phyloP scores from a whole-genome alignment of 164 flowering plant genomes.

The Hamamelis virginiana region DNA sequence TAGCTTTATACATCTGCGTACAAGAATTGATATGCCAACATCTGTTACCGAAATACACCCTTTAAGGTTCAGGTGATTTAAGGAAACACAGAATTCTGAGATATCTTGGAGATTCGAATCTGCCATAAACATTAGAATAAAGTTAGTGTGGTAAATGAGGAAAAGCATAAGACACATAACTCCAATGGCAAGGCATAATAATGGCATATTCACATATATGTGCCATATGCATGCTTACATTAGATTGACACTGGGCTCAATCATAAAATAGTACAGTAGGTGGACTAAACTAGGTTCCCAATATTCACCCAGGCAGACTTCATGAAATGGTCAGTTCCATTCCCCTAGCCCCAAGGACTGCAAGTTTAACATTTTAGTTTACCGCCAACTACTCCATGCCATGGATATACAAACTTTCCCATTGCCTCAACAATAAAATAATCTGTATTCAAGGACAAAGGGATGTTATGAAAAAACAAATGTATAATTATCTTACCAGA shows the following conservation, averaged over 20 bases:
- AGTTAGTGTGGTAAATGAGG: constrained; percentile 7
- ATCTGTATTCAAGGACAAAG: not conserved
- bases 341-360: not conserved
- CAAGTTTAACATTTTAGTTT: not conserved
- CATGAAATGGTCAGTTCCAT: not conserved
- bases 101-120: constrained; percentile 57
- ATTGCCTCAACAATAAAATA: not conserved
- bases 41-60: constrained; percentile 71
- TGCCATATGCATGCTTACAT: not conserved
- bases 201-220: not conserved
- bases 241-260: not conserved
- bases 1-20: constrained; percentile 41
- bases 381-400: not conserved
- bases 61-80: constrained; percentile 55
- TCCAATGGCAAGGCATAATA: not conserved
- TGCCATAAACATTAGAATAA: constrained; percentile 27
- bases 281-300: not conserved
- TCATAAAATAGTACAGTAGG: not conserved
- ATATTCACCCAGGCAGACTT: not conserved
- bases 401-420: not conserved
- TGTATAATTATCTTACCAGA: constrained; percentile 40
- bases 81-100: constrained; percentile 39
- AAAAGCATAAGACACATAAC: not conserved
- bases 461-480: not conserved
- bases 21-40: constrained; percentile 53